Evolutionary conservation across 2,329 filamentous ascomycete genomes (phyloP).

Genomic region (Cytospora piceicola): DNA sequence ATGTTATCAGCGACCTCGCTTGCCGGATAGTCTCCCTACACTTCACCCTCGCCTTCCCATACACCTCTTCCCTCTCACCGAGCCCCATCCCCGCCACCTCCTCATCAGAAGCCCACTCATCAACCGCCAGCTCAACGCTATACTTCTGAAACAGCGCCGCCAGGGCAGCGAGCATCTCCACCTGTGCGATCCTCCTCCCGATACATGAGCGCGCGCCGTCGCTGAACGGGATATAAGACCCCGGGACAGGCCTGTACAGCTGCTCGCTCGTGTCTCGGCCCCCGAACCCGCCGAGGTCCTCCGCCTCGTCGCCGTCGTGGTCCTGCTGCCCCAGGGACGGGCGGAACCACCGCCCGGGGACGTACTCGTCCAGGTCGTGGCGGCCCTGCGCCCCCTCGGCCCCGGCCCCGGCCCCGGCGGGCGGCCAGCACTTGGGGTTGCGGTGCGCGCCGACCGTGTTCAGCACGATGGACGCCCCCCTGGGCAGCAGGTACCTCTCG

Average conservation of each 20-base stretch:
- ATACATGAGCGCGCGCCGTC: slow-evolving; percentile 62
- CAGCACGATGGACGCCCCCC: slow-evolving; percentile 59
- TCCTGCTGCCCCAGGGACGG: slow-evolving; percentile 32
- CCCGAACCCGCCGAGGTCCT: slow-evolving; percentile 62
- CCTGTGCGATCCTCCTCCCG: slow-evolving; percentile 61
- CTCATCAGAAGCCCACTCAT: slow-evolving; percentile 58
- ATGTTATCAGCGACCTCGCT: slow-evolving; percentile 68
- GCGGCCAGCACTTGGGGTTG: slow-evolving; percentile 77
- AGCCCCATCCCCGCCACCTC: slow-evolving; percentile 56
- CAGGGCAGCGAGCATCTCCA: slow-evolving; percentile 60
- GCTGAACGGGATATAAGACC: slow-evolving; percentile 62
- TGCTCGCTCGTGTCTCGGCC: slow-evolving; percentile 64
- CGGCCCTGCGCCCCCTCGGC: slow-evolving; percentile 44
- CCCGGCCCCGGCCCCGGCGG: slow-evolving; percentile 52
- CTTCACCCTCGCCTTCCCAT: slow-evolving; percentile 62
- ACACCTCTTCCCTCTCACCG: slow-evolving; percentile 55
- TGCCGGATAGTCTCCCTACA: slow-evolving; percentile 56
- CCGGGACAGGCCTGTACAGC: slow-evolving; percentile 63
- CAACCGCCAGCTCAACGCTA: slow-evolving; percentile 72
- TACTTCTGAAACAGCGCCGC: slow-evolving; percentile 61
- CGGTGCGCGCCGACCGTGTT: slow-evolving; percentile 61
- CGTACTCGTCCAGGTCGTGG: slow-evolving; percentile 68
- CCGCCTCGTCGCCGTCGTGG: slow-evolving; percentile 39
- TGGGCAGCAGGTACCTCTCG: slow-evolving; percentile 60
- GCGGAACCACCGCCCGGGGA: slow-evolving; percentile 74